A percentile compares a stretch with the other conserved stretches of the same genome.
Conservation (phyloP, 2,329 filamentous ascomycete species). For the Aspergillus cejpii region DNA sequence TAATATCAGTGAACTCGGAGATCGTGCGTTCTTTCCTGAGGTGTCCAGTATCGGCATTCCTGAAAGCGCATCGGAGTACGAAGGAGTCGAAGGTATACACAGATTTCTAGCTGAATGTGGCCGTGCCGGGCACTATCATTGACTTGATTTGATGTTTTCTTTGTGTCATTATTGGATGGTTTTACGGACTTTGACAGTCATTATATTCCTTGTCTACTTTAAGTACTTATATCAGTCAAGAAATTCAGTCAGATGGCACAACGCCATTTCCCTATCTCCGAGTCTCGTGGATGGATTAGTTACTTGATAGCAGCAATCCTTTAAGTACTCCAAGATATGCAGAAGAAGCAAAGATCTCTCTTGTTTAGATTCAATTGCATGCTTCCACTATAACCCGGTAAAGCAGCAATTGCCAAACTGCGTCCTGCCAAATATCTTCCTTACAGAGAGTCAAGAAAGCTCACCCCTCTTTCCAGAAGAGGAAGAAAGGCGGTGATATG, state of each 20-base stretch:
- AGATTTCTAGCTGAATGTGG: slow-evolving; percentile 61
- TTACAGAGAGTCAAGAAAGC: slow-evolving; percentile 26
- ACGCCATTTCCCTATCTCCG: neutral
- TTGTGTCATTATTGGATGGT: slow-evolving; percentile 2
- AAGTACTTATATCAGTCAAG: neutral
- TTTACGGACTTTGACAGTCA: slow-evolving; percentile 16
- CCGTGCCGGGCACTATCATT: slow-evolving; percentile 31
- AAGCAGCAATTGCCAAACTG: too few species aligned
- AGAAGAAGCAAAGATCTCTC: too few species aligned
- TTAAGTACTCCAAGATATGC: too few species aligned
- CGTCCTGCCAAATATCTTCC: too few species aligned
- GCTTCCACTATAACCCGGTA: too few species aligned
- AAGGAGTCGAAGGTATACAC: slow-evolving; percentile 60
- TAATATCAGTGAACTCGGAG: slow-evolving; percentile 47
- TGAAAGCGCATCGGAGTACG: slow-evolving; percentile 48
- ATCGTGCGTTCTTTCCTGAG: slow-evolving; percentile 37
- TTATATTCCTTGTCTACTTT: slow-evolving; percentile 5
- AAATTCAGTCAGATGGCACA: neutral
- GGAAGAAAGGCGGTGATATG: slow-evolving; percentile 16
- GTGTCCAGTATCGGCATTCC: slow-evolving; percentile 31
- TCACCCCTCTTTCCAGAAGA: slow-evolving; percentile 21
- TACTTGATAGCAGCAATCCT: too few species aligned
- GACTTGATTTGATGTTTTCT: slow-evolving; percentile 3
- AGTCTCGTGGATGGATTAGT: too few species aligned
- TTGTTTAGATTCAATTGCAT: too few species aligned